A percentile compares a stretch with the other conserved stretches of the same genome.
Conservation (phyloP, 1,284 basidiomycete species). For the Rhodofomes roseus region DNA sequence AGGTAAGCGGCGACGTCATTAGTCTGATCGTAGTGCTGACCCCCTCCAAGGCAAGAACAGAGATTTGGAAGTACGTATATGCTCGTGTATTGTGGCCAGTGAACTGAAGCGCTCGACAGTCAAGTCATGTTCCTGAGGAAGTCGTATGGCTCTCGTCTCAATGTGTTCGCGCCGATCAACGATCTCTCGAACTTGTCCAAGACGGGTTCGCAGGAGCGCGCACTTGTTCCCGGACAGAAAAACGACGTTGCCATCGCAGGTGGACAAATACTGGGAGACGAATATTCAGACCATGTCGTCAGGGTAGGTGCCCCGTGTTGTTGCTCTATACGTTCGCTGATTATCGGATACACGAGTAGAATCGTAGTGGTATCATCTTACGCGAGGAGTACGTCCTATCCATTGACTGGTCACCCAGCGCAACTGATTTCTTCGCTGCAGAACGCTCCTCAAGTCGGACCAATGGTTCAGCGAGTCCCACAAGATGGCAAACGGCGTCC, state of each 20-base stretch:
- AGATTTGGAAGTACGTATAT: constrained; percentile 86
- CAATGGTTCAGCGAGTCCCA: constrained; percentile 80
- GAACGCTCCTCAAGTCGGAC: constrained; percentile 88
- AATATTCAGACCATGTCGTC: constrained; percentile 92
- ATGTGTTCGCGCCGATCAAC: constrained; percentile 84
- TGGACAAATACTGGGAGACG: constrained; percentile 86
- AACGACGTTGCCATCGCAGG: constrained; percentile 80
- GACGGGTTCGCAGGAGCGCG: constrained; percentile 51
- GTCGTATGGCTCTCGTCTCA: constrained; percentile 71
- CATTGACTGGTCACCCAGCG: background rate
- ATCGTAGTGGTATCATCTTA: constrained; percentile 90
- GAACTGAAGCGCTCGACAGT: constrained; percentile 34
- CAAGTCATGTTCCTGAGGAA: constrained; percentile 86
- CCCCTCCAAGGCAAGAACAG: constrained; percentile 64
- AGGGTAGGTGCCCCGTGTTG: constrained; percentile 46
- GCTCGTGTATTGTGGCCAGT: background rate
- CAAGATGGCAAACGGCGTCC: constrained; percentile 63
- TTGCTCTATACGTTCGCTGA: background rate
- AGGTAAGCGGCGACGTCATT: constrained; percentile 40
- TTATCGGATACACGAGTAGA: constrained; percentile 42
- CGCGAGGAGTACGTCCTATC: constrained; percentile 65
- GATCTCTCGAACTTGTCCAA: constrained; percentile 81
- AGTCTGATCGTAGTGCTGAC: background rate
- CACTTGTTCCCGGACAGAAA: constrained; percentile 58
- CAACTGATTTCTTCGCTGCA: constrained; percentile 25